phyloP scores from a whole-genome alignment of 352 stramenopile species.

The Pythium guiyangense region DNA sequence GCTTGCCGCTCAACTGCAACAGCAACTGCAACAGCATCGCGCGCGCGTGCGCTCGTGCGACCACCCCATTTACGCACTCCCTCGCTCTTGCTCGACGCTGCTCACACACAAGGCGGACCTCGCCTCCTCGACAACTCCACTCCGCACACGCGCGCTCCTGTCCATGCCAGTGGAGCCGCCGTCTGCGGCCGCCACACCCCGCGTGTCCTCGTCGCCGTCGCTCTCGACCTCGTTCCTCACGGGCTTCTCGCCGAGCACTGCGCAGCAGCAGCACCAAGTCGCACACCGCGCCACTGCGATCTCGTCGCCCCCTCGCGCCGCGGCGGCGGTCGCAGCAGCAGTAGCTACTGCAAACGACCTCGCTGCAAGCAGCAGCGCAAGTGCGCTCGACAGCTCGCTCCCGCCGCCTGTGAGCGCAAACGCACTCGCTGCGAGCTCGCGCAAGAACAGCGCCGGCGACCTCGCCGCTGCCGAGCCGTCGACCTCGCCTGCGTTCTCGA shows the following conservation, averaged over 20 bases:
- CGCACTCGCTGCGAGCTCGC: constrained; percentile 5
- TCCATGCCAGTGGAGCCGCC: not conserved
- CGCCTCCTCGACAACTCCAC: too few relatives aligned
- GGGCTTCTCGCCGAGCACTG: constrained; percentile 15
- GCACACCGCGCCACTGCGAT: constrained; percentile 17
- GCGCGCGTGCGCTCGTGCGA: too few relatives aligned
- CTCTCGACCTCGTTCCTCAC: constrained; percentile 13
- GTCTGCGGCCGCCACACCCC: constrained; percentile 1
- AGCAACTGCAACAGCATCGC: too few relatives aligned
- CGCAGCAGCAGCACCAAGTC: constrained; percentile 7
- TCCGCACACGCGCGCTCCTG: too few relatives aligned
- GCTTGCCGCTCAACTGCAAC: too few relatives aligned
- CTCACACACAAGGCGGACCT: too few relatives aligned
- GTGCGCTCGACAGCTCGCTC: constrained; percentile 4
- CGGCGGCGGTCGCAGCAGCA: too few relatives aligned
- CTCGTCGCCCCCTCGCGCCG: constrained; percentile 20
- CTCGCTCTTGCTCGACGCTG: too few relatives aligned
- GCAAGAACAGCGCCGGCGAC: constrained; percentile 70
- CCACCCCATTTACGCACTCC: too few relatives aligned
- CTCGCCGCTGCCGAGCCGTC: constrained; percentile 40
- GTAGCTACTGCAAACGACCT: not conserved
- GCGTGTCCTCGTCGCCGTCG: constrained; percentile 15
- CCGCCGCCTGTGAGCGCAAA: not conserved
- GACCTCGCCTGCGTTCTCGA: constrained; percentile 22
- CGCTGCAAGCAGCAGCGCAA: constrained; percentile 6